Evolutionary conservation across 2,329 filamentous ascomycete genomes (phyloP), one percentile per base, ranked within the genome.

Genomic region (Emmonsiellopsis sp.): DNA sequence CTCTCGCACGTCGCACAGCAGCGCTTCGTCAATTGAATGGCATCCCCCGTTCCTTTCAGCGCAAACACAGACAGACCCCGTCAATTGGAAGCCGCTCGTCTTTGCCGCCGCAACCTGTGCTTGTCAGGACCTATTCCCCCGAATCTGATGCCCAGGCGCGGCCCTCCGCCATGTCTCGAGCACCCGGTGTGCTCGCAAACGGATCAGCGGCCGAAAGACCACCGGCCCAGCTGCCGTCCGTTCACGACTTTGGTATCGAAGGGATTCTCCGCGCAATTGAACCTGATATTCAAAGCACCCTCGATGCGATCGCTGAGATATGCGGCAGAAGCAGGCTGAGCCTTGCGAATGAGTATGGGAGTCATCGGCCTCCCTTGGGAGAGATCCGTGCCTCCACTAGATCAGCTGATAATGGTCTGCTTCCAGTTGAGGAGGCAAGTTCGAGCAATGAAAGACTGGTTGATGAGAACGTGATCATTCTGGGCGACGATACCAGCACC

Each of bases 301-400:
- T 84, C 51, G 78, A 83, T 61, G 78, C 79, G 13, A 84, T 84
- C 59, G 80, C 81, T 26, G 79, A 83, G 60, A 83, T 84, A 55
- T 82, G 79, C 59, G 81, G 81, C 3, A 73, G 79, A 55, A 84
- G 79, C 65, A 77, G 76, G 58, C 69, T 83, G 62, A 83, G 80
- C 59, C 67, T 84, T 55, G 80, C 81, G 8, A 80, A 84, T 61
- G 80, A 84, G 62, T 82, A 84, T 63, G 77, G 75, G 35, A 79
- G 80, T 43, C 81, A 84, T 64, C 74, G 83, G 37, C 81, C 81
- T 20, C 81, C 81, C 0, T 70, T 82, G 52, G 80, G 80, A 40
- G 80, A 83, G 63, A 81, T 83, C 57, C 67, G 68, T 42, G 70
- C 68, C 35, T 63, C 67, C 8, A 52, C 63, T 6, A 59, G 65